Evolutionary conservation across 2,329 filamentous ascomycete species (phyloP), one percentile per base, ranked within the genome.

Genomic region (Colletotrichum incanum): DNA sequence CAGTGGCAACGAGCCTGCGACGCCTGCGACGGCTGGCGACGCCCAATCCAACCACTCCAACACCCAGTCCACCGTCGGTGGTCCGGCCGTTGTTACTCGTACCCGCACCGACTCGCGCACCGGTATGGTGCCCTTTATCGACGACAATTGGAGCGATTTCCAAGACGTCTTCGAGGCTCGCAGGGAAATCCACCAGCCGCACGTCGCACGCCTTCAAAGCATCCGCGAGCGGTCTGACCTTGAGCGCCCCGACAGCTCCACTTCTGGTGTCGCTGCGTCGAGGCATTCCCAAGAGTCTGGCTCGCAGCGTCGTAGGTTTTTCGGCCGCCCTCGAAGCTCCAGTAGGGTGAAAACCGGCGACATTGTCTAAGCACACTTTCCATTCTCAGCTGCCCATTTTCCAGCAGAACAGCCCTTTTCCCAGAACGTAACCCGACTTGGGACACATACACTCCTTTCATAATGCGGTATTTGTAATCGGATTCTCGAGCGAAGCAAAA

Each of bases 111-210:
- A 74, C 18, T 64, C 71, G 6, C 75, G 74, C 26, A 64, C 61
- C 18, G 70, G 70, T 28, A 60, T 74, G 37, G 69, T 74, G 12
- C 45, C 77, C 20, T 76, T 79, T 16, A 69, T 79, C 28, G 82
- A 83, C 49, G 76, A 76, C 16, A 76, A 75, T 16, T 77, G 83
- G 59, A 79, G 80, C 47, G 80, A 87, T 74, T 85, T 85, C 79
- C 80, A 84, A 67, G 83, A 87, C 64, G 84, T 87, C 0, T 87
- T 86, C 60, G 82, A 83, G 37, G 81, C 79, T 55, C 84, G 86
- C 37, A 82, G 81, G 43, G 79, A 84, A 4, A 78, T 80, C 3
- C 64, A 79, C 5, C 78, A 77, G 1, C 80, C 80, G 7, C 79
- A 81, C 2, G 39, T 74, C 37, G 39, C 61, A 11, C 72, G 73